Percentiles rank a stretch among this genome's conserved stretches.
Conservation (phyloP, 73 alveolate genomes). For the Effrenium voratum region DNA sequence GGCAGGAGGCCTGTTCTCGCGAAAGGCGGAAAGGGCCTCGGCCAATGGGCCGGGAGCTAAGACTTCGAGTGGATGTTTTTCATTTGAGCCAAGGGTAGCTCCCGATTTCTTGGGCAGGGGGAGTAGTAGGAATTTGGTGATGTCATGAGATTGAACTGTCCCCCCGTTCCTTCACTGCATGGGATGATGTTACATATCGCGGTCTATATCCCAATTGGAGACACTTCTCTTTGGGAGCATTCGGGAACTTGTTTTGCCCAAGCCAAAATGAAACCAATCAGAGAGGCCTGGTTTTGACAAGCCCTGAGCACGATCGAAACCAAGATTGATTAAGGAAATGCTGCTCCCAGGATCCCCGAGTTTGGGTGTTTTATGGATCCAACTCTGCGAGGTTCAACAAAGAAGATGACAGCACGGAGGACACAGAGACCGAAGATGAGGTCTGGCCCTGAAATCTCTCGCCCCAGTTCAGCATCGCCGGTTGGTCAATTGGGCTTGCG, state of each 20-base stretch:
- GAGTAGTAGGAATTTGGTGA: not conserved
- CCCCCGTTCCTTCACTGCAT: not conserved
- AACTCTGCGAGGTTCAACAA: not conserved
- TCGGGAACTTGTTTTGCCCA: not conserved
- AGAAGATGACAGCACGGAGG: not conserved
- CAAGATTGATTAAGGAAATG: not conserved
- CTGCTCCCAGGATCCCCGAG: not conserved
- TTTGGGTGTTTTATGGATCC: no score
- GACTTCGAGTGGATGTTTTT: no score
- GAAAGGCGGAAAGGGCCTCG: not conserved
- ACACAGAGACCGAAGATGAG: slow-evolving; percentile 28
- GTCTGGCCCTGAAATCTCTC: not conserved
- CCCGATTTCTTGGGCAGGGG: not conserved
- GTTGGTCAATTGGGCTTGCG: not conserved
- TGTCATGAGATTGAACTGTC: not conserved
- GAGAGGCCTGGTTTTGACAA: not conserved
- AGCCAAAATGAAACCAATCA: not conserved
- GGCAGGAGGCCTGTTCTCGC: not conserved
- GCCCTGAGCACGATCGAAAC: not conserved
- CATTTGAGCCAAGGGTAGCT: not conserved
- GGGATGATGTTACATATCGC: not conserved
- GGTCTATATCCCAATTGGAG: not conserved
- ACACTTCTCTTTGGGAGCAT: not conserved
- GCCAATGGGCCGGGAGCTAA: not conserved
- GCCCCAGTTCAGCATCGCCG: not conserved